Conservation (phyloP, 805 yeast genomes). For the Ogataea naganishii region DNA sequence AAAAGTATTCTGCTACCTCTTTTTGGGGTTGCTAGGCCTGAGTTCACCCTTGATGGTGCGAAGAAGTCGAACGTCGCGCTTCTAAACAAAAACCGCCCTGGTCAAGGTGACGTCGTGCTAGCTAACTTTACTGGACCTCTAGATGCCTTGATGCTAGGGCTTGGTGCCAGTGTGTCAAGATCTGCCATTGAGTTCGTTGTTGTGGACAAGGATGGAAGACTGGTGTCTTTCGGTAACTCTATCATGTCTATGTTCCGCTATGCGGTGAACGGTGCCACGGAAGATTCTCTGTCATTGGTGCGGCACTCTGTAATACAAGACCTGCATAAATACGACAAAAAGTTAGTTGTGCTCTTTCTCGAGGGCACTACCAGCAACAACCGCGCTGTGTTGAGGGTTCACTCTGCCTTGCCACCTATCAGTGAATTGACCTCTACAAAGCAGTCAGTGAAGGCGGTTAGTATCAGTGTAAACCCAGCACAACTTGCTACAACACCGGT, state of each 20-base stretch:
- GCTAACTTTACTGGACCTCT: slow-evolving; percentile 53
- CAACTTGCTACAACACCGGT: slow-evolving; percentile 26
- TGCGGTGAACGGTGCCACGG: too few relatives aligned
- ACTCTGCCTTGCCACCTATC: slow-evolving; percentile 14
- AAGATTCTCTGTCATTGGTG: too few relatives aligned
- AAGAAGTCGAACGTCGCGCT: slow-evolving; percentile 30
- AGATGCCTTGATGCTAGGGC: slow-evolving; percentile 34
- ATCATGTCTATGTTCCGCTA: slow-evolving; percentile 4
- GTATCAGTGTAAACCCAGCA: slow-evolving; percentile 29
- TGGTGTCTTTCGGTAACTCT: not conserved
- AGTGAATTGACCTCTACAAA: slow-evolving; percentile 4
- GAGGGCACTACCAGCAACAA: slow-evolving; percentile 90
- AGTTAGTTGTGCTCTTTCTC: slow-evolving; percentile 46
- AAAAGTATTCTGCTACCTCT: slow-evolving; percentile 22
- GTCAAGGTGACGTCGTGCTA: slow-evolving; percentile 40
- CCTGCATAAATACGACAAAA: slow-evolving; percentile 23
- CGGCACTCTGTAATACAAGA: slow-evolving; percentile 5
- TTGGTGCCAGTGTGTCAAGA: slow-evolving; percentile 17
- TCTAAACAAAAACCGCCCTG: slow-evolving; percentile 25
- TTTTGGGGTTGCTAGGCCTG: slow-evolving; percentile 20
- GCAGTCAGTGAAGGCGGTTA: slow-evolving; percentile 26
- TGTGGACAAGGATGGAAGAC: slow-evolving; percentile 7
- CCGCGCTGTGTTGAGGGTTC: slow-evolving; percentile 58
- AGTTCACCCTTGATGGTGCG: slow-evolving; percentile 38
- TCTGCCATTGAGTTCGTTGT: slow-evolving; percentile 9